Percentiles rank a stretch among this genome's conserved stretches.
These are phyloP conservation scores for Rhizophlyctis rosea DNA, from an alignment of 192 early-diverging fungal species.

Conservation along the genomic window DNA sequence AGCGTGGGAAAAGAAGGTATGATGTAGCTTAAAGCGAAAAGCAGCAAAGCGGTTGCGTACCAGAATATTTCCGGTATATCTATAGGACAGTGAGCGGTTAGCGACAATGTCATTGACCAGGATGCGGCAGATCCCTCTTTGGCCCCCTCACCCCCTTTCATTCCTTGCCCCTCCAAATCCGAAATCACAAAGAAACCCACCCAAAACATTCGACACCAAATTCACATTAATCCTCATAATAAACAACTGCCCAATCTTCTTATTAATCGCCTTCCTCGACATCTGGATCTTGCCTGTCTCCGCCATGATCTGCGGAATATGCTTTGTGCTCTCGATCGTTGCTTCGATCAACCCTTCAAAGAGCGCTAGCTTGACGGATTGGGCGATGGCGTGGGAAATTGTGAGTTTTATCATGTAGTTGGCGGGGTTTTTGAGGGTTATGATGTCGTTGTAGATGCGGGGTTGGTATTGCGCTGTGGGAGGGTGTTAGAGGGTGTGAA, in stretches of 20 bases:
- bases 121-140: slow-evolving; percentile 10
- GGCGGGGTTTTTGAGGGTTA: slow-evolving; percentile 68
- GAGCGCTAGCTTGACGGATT: slow-evolving; percentile 87
- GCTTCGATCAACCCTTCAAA: slow-evolving; percentile 92
- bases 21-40: background rate
- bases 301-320: slow-evolving; percentile 91
- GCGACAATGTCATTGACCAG: background rate
- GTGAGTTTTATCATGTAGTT: slow-evolving; percentile 85
- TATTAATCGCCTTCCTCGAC: slow-evolving; percentile 84
- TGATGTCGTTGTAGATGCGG: slow-evolving; percentile 83
- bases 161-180: no score
- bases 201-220: slow-evolving; percentile 76
- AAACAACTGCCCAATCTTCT: slow-evolving; percentile 84
- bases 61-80: slow-evolving; percentile 80
- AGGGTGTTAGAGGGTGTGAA: background rate
- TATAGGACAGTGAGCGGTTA: slow-evolving; percentile 19
- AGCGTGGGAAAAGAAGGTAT: no score
- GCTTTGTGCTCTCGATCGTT: slow-evolving; percentile 79
- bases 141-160: no score
- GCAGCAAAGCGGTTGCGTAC: slow-evolving; percentile 25
- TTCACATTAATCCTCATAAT: slow-evolving; percentile 80
- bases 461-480: slow-evolving; percentile 51
- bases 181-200: slow-evolving; percentile 35
- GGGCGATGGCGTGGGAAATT: slow-evolving; percentile 93
- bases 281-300: slow-evolving; percentile 89